Evolutionary conservation across 768 basidiomycete genomes (phyloP).

Genomic region (Rhizopogon rudus): DNA sequence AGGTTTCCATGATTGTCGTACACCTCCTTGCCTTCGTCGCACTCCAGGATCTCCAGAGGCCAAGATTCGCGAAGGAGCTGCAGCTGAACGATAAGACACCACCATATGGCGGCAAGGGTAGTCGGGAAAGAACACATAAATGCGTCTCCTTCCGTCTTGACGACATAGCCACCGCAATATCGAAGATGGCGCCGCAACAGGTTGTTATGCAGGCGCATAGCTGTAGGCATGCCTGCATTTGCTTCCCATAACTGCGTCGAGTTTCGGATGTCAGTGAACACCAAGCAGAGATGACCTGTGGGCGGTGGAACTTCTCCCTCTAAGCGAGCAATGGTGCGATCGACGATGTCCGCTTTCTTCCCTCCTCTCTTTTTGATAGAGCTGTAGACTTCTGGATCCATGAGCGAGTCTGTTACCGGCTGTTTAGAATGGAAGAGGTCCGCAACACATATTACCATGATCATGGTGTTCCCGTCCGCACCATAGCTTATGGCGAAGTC

Average conservation of each 20-base stretch:
- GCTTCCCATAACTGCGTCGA: slow-evolving; percentile 97
- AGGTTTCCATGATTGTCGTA: slow-evolving; percentile 59
- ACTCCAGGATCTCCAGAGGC: slow-evolving; percentile 92
- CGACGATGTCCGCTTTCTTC: slow-evolving; percentile 47
- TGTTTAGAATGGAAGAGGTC: slow-evolving; percentile 67
- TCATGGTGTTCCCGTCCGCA: slow-evolving; percentile 90
- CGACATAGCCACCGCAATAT: slow-evolving; percentile 93
- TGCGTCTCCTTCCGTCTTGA: slow-evolving; percentile 98
- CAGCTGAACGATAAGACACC: slow-evolving; percentile 83
- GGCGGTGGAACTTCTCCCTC: slow-evolving; percentile 82
- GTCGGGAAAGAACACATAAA: slow-evolving; percentile 99
- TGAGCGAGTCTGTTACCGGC: slow-evolving; percentile 21
- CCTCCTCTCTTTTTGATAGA: slow-evolving; percentile 22
- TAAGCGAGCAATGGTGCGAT: slow-evolving; percentile 58
- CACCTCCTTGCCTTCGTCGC: slow-evolving; percentile 83
- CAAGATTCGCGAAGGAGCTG: slow-evolving; percentile 78
- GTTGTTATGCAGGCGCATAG: slow-evolving; percentile 86
- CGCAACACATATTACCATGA: slow-evolving; percentile 89
- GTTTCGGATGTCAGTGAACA: slow-evolving; percentile 97
- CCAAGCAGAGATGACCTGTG: slow-evolving; percentile 81
- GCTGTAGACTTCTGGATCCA: slow-evolving; percentile 33
- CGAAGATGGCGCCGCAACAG: slow-evolving; percentile 83
- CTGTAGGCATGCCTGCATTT: slow-evolving; percentile 92
- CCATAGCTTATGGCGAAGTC: slow-evolving; percentile 98
- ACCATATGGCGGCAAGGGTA: slow-evolving; percentile 81